Conservation (phyloP, 768 basidiomycete species). For the Lactarius trivialis region DNA sequence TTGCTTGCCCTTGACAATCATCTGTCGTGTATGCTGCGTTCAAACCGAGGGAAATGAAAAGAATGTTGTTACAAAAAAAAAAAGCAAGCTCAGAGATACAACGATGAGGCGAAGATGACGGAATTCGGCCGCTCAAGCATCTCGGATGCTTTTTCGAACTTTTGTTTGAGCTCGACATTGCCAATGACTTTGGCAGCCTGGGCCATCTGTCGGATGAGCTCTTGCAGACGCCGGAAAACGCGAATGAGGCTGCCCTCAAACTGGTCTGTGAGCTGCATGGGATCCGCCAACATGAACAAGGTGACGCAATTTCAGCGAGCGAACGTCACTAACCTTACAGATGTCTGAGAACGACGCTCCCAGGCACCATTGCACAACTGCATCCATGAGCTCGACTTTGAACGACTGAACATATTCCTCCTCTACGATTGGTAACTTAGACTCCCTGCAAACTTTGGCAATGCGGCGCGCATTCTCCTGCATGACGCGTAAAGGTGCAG, state of each 20-base stretch:
- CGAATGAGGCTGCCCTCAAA: slow-evolving; percentile 97
- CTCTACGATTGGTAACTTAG: slow-evolving; percentile 81
- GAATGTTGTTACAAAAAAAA: background rate
- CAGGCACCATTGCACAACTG: slow-evolving; percentile 96
- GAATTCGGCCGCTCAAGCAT: slow-evolving; percentile 93
- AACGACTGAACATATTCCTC: slow-evolving; percentile 95
- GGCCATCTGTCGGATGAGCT: slow-evolving; percentile 93
- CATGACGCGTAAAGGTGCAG: slow-evolving; percentile 87
- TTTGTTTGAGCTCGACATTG: slow-evolving; percentile 86
- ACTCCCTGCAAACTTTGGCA: slow-evolving; percentile 94
- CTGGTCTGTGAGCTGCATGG: slow-evolving; percentile 76
- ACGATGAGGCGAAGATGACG: slow-evolving; percentile 83
- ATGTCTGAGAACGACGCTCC: slow-evolving; percentile 95
- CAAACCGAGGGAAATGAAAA: background rate
- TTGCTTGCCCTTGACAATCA: background rate
- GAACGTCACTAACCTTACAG: slow-evolving; percentile 63
- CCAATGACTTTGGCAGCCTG: slow-evolving; percentile 95
- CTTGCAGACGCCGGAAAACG: slow-evolving; percentile 90
- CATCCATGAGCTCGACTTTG: slow-evolving; percentile 99
- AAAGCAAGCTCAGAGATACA: slow-evolving; percentile 54
- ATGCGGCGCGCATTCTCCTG: slow-evolving; percentile 94
- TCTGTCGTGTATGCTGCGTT: background rate
- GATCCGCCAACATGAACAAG: background rate
- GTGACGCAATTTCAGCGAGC: background rate
- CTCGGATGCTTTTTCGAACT: slow-evolving; percentile 86